Evolutionary conservation across 768 basidiomycete species (phyloP).

Genomic region (Clitopilus hobsonii): DNA sequence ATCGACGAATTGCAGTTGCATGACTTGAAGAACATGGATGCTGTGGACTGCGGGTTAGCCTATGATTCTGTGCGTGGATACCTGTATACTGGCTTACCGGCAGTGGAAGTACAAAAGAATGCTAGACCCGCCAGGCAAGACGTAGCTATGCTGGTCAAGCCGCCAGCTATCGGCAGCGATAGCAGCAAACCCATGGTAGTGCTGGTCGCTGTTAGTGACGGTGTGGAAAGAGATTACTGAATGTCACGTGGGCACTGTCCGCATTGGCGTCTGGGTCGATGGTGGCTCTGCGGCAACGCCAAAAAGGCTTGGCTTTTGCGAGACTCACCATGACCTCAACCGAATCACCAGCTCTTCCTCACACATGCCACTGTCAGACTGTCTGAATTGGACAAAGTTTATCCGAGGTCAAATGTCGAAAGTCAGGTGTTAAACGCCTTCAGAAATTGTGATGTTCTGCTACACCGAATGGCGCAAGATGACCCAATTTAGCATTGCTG

Average conservation of each 20-base stretch:
- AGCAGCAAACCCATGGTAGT: constrained; percentile 65
- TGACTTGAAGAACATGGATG: constrained; percentile 96
- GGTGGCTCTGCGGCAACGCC: neutral
- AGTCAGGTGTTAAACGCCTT: neutral
- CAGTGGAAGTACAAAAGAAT: constrained; percentile 84
- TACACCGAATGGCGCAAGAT: neutral
- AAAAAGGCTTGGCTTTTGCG: no score
- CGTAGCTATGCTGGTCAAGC: constrained; percentile 65
- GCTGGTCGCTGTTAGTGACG: neutral
- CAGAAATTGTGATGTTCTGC: neutral
- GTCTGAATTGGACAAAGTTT: neutral
- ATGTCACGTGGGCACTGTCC: constrained; percentile 5
- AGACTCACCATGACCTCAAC: no score
- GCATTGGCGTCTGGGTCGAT: neutral
- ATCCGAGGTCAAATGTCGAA: neutral
- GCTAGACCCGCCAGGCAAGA: constrained; percentile 82
- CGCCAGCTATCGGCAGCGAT: constrained; percentile 68
- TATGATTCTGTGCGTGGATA: constrained; percentile 7
- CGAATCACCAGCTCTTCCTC: neutral
- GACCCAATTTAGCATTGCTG: neutral
- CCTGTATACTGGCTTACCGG: constrained; percentile 44
- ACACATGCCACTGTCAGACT: neutral
- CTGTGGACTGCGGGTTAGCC: constrained; percentile 30
- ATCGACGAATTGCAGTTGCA: constrained; percentile 99
- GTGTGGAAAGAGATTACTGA: neutral